These are phyloP conservation scores for Ustilago hordei DNA, from an alignment of 1,284 basidiomycete genomes.

Conservation along the genomic window DNA sequence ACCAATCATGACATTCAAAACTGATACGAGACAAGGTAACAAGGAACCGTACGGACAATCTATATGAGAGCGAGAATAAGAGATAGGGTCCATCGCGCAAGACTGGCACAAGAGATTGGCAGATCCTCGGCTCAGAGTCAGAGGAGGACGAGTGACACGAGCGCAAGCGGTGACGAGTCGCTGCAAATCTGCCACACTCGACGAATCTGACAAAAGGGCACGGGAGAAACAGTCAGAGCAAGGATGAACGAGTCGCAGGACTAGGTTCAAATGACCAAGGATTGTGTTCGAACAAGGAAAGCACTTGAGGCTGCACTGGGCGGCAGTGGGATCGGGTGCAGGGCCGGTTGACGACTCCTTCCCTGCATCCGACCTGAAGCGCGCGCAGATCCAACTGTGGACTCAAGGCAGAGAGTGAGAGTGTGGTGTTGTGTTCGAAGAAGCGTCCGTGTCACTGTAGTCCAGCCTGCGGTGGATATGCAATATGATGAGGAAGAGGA, in stretches of 20 bases:
- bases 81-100: conserved; percentile 5
- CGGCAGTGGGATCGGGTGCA: conserved; percentile 21
- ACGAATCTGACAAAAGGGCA: not conserved
- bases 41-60: conserved; percentile 33
- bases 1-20: conserved; percentile 51
- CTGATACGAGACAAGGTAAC: conserved; percentile 41
- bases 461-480: conserved; percentile 15
- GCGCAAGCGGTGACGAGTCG: conserved; percentile 48
- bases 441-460: not conserved
- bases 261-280: not conserved
- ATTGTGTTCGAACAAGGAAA: conserved; percentile 11
- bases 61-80: conserved; percentile 25
- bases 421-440: conserved; percentile 2
- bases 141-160: conserved; percentile 2
- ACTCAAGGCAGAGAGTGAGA: conserved; percentile 21
- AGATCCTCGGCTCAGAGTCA: not conserved
- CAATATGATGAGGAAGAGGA: conserved; percentile 6
- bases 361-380: conserved; percentile 20
- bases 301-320: conserved; percentile 33
- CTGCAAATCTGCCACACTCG: conserved; percentile 14
- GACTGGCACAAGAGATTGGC: conserved; percentile 3
- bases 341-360: conserved; percentile 55
- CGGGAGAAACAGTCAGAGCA: not conserved
- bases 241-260: conserved; percentile 17
- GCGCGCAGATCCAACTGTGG: conserved; percentile 42